phyloP scores from a whole-genome alignment of 208 protist genomes.

The Vickermania ingenoplastis region DNA sequence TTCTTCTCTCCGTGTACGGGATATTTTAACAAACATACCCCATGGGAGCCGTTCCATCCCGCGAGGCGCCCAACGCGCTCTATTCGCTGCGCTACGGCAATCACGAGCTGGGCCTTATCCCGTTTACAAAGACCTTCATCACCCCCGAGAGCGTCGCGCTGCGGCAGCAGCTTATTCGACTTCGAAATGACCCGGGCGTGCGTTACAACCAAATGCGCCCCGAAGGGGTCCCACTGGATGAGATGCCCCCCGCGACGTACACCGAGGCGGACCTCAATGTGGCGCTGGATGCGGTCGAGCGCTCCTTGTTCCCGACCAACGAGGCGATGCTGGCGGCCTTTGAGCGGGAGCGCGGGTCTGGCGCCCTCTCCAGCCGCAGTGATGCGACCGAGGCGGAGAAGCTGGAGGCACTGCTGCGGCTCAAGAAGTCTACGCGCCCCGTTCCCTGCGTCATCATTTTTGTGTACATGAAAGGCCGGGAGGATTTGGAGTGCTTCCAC shows the following conservation, averaged over 20 bases:
- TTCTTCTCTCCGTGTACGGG: too few relatives aligned
- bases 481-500: constrained; percentile 50
- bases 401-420: constrained; percentile 6
- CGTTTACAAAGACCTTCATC: constrained; percentile 39
- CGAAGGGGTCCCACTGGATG: constrained; percentile 22
- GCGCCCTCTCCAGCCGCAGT: neutral
- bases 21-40: too few relatives aligned
- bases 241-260: constrained; percentile 36
- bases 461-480: constrained; percentile 45
- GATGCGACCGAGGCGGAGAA: neutral
- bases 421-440: constrained; percentile 39
- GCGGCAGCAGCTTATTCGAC: constrained; percentile 43
- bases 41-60: constrained; percentile 49
- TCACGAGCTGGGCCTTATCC: constrained; percentile 62
- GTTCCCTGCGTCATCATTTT: constrained; percentile 57
- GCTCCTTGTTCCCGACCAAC: constrained; percentile 35
- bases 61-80: constrained; percentile 30
- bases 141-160: constrained; percentile 21
- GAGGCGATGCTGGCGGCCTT: neutral
- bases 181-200: constrained; percentile 65
- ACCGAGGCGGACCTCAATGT: constrained; percentile 36
- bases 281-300: constrained; percentile 37
- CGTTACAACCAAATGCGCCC: constrained; percentile 54
- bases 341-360: neutral
- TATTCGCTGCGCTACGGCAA: constrained; percentile 62